These are phyloP conservation scores for Mycena haematopus DNA, from an alignment of 768 basidiomycete species.

Conservation along the genomic window DNA sequence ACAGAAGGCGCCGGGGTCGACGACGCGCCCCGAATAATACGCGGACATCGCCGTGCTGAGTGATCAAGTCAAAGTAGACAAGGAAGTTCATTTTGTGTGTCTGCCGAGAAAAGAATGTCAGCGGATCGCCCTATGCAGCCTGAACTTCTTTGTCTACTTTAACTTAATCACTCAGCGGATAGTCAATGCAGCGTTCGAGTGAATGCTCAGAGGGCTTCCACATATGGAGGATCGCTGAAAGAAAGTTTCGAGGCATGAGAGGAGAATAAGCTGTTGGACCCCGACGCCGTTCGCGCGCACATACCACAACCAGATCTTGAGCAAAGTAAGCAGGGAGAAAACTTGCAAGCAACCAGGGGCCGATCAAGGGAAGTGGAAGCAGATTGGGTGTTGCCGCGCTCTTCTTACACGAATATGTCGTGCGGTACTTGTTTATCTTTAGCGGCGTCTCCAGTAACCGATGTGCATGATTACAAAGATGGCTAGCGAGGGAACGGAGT, in stretches of 20 bases:
- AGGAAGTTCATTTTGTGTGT: background rate
- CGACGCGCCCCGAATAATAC: background rate
- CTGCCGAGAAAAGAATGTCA: background rate
- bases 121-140: background rate
- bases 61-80: conserved; percentile 2
- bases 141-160: too few relatives aligned
- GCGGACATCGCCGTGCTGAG: conserved; percentile 2
- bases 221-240: too few relatives aligned
- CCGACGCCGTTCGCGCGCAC: background rate
- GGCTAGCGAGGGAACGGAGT: background rate
- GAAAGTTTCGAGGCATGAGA: background rate
- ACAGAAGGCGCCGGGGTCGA: background rate
- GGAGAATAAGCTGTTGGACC: background rate
- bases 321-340: background rate
- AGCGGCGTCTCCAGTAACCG: background rate
- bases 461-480: background rate
- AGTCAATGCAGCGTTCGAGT: too few relatives aligned
- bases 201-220: too few relatives aligned
- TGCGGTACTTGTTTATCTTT: background rate
- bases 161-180: too few relatives aligned
- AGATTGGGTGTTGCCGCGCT: background rate
- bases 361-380: conserved; percentile 19
- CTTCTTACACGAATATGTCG: background rate
- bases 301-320: background rate
- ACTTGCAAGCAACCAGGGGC: background rate